Conservation (phyloP, 2,329 filamentous ascomycete species). For the Fusarium irregulare region DNA sequence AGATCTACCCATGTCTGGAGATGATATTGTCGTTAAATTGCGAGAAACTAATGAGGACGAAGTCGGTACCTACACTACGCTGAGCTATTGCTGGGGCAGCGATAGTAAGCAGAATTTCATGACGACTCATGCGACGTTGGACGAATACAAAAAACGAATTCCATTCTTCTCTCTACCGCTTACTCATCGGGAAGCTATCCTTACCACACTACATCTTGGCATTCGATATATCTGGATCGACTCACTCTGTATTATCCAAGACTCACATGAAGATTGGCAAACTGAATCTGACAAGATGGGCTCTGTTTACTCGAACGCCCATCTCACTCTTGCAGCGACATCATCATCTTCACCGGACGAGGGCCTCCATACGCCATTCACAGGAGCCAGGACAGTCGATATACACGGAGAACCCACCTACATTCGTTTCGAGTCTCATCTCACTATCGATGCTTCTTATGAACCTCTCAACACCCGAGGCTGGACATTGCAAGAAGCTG, state of each 20-base stretch:
- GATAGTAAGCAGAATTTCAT: background rate
- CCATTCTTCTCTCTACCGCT: background rate
- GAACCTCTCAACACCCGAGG: conserved; percentile 7
- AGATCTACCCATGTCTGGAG: background rate
- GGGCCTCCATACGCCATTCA: conserved; percentile 5
- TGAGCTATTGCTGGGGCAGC: conserved; percentile 20
- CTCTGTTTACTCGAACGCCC: background rate
- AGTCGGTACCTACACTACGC: background rate
- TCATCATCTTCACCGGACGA: background rate
- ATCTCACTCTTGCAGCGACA: background rate
- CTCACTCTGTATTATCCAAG: conserved; percentile 13
- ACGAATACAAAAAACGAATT: background rate
- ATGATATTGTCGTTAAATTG: background rate
- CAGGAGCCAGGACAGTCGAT: background rate
- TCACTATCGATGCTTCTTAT: background rate
- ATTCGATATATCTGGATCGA: conserved; percentile 17
- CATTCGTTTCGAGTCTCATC: background rate
- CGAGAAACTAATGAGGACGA: background rate
- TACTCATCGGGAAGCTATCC: background rate
- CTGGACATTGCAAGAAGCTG: conserved; percentile 10
- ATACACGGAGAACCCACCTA: background rate
- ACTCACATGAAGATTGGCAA: conserved; percentile 18
- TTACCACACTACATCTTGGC: background rate
- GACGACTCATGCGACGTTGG: background rate
- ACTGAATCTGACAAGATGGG: conserved; percentile 2